Evolutionary conservation across 495 filamentous ascomycete species (phyloP).

Genomic region (Penicillium cinerascens): DNA sequence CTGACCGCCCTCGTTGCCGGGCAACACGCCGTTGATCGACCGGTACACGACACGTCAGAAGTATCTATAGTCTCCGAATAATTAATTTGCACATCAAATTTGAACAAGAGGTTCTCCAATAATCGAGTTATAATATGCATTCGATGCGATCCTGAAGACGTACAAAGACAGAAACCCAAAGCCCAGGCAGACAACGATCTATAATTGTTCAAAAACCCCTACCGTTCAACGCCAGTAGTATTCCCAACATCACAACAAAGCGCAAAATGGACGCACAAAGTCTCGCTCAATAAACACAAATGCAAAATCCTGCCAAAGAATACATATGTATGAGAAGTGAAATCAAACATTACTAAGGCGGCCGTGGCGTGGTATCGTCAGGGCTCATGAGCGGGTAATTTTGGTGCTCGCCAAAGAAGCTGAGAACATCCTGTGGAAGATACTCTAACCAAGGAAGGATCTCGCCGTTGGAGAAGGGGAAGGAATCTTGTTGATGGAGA

Average conservation of each 20-base stretch:
- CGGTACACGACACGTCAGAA: not conserved
- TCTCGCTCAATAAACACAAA: conserved; percentile 14
- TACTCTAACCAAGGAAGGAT: conserved; percentile 69
- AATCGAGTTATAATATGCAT: not conserved
- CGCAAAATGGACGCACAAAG: not conserved
- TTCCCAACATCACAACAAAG: not conserved
- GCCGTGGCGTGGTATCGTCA: conserved; percentile 25
- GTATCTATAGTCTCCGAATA: not conserved
- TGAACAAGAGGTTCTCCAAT: not conserved
- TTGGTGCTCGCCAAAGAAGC: conserved; percentile 48
- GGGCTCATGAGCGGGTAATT: conserved; percentile 37
- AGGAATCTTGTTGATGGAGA: conserved; percentile 39
- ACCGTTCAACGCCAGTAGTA: not conserved
- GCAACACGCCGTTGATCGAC: conserved; percentile 3
- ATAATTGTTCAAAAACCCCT: not conserved
- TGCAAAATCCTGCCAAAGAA: conserved; percentile 11
- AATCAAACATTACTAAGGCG: conserved; percentile 20
- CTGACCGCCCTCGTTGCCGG: conserved; percentile 5
- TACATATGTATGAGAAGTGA: conserved; percentile 20
- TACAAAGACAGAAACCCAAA: not conserved
- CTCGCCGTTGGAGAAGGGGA: conserved; percentile 48
- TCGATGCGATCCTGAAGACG: too few species aligned
- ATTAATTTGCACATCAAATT: not conserved
- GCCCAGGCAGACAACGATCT: not conserved
- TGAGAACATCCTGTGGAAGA: conserved; percentile 60